Evolutionary conservation across 768 basidiomycete species (phyloP).

Genomic region (Boletus insuetus): DNA sequence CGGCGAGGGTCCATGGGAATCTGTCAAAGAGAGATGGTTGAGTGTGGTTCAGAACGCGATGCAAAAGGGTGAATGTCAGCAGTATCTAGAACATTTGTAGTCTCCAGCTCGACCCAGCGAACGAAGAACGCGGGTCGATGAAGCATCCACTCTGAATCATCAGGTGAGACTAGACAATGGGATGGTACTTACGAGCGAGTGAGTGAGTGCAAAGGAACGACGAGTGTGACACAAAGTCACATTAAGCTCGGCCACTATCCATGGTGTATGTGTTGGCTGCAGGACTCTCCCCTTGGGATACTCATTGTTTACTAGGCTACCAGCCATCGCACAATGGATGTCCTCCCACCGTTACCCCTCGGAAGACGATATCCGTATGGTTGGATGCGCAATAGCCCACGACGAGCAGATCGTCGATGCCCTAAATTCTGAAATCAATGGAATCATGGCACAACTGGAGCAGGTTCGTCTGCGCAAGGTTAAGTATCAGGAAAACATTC

Average conservation of each 20-base stretch:
- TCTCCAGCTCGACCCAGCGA: conserved; percentile 71
- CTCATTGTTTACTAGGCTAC: conserved; percentile 7
- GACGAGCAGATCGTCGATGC: conserved; percentile 42
- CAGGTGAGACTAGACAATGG: conserved; percentile 28
- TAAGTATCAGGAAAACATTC: conserved; percentile 42
- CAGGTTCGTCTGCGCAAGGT: conserved; percentile 42
- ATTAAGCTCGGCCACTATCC: not conserved
- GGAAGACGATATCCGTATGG: conserved; percentile 18
- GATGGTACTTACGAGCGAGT: conserved; percentile 19
- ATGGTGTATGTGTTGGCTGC: conserved; percentile 10
- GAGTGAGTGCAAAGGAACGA: not conserved
- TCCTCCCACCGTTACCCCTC: conserved; percentile 18
- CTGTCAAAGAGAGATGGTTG: conserved; percentile 10
- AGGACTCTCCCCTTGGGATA: not conserved
- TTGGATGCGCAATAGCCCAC: conserved; percentile 22
- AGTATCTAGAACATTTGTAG: conserved; percentile 89
- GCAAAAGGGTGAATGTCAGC: conserved; percentile 55
- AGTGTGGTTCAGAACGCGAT: conserved; percentile 14
- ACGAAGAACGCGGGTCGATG: conserved; percentile 53
- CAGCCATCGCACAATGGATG: conserved; percentile 12
- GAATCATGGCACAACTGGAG: conserved; percentile 38
- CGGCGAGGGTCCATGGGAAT: conserved; percentile 71
- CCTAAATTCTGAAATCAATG: conserved; percentile 44
- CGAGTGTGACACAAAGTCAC: conserved; percentile 19
- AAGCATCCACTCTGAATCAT: conserved; percentile 96